Evolutionary conservation across 2,329 filamentous ascomycete species (phyloP).

Genomic region (Fusarium ambrosium): DNA sequence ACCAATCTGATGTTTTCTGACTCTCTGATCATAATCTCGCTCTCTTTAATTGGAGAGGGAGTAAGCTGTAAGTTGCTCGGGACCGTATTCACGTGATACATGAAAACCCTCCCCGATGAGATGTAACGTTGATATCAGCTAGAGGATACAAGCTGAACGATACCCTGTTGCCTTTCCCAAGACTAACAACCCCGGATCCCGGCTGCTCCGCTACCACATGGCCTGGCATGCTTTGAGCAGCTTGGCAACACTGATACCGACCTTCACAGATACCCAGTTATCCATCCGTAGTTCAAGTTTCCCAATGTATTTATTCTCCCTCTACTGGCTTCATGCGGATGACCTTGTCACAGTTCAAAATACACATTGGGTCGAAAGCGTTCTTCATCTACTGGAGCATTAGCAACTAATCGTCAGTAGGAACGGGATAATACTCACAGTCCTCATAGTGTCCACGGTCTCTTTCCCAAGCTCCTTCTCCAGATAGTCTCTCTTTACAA

Average conservation of each 20-base stretch:
- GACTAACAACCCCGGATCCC: background rate
- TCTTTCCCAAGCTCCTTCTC: constrained; percentile 67
- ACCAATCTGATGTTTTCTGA: background rate
- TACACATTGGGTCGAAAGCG: constrained; percentile 69
- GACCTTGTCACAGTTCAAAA: constrained; percentile 56
- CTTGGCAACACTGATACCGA: too few species aligned
- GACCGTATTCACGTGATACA: background rate
- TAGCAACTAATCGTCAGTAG: background rate
- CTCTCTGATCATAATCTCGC: background rate
- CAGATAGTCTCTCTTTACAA: constrained; percentile 70
- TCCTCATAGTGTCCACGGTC: constrained; percentile 57
- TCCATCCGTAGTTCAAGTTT: background rate
- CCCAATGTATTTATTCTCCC: background rate
- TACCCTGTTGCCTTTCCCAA: background rate
- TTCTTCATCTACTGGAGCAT: constrained; percentile 61
- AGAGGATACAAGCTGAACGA: background rate
- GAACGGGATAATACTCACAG: constrained; percentile 61
- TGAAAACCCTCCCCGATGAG: background rate
- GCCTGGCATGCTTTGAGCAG: too few species aligned
- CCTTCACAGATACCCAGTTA: too few species aligned
- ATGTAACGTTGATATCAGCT: background rate
- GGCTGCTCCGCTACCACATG: background rate
- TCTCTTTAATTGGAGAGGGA: background rate
- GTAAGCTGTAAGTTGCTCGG: background rate
- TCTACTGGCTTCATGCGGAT: constrained; percentile 16